Percentiles rank a stretch among this genome's conserved stretches.
phyloP scores from a whole-genome alignment of 768 basidiomycete genomes.

The Kwoniella heveanensis region DNA sequence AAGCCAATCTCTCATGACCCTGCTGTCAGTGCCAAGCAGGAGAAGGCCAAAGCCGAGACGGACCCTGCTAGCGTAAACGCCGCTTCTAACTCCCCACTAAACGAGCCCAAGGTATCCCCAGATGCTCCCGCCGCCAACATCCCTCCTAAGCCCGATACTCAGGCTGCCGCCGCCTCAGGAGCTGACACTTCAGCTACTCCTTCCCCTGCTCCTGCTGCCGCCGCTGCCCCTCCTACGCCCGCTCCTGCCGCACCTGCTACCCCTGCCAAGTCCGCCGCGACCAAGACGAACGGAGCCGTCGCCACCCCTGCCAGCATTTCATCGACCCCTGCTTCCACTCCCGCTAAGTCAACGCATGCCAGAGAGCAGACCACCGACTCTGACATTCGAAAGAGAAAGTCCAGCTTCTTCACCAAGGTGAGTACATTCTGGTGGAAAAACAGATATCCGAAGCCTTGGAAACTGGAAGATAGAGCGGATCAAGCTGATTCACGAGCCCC shows the following conservation, averaged over 20 bases:
- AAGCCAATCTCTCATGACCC: slow-evolving; percentile 43
- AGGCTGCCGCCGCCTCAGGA: slow-evolving; percentile 4
- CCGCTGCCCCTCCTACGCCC: slow-evolving; percentile 7
- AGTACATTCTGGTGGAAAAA: too few relatives aligned
- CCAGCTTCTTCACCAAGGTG: slow-evolving; percentile 52
- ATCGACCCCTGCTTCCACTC: slow-evolving; percentile 39
- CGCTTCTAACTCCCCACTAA: slow-evolving; percentile 20
- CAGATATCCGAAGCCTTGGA: too few relatives aligned
- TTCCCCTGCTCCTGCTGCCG: slow-evolving; percentile 4
- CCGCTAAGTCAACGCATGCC: slow-evolving; percentile 34
- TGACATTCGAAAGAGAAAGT: slow-evolving; percentile 51
- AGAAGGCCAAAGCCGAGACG: slow-evolving; percentile 42
- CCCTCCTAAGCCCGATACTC: slow-evolving; percentile 15
- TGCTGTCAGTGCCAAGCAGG: slow-evolving; percentile 34
- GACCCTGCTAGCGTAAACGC: slow-evolving; percentile 26
- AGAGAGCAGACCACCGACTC: slow-evolving; percentile 27
- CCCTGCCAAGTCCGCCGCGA: slow-evolving; percentile 33
- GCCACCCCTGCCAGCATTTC: slow-evolving; percentile 28
- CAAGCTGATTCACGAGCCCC: too few relatives aligned
- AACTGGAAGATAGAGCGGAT: too few relatives aligned
- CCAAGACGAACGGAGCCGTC: slow-evolving; percentile 14
- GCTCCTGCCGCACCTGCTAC: slow-evolving; percentile 34
- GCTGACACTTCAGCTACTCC: slow-evolving; percentile 1
- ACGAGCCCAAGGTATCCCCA: slow-evolving; percentile 12
- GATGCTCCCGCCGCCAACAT: slow-evolving; percentile 15